Evolutionary conservation across 192 early-diverging fungal species (phyloP).

Genomic region (Geranomyces michiganensis): DNA sequence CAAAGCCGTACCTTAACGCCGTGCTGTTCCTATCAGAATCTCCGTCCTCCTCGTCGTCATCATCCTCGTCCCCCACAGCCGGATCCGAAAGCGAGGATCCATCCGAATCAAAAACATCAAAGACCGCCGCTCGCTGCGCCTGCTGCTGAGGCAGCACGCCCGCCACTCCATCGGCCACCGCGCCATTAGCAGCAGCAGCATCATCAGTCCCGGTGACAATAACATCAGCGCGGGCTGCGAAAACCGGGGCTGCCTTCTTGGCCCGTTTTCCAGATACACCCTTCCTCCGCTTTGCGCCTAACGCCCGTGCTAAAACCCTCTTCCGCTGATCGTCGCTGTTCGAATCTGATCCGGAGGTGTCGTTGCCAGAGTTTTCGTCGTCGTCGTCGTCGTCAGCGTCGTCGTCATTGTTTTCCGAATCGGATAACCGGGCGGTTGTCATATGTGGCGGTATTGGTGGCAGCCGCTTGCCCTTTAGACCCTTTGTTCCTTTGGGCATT

Average conservation of each 20-base stretch:
- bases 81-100: slow-evolving; percentile 11
- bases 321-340: slow-evolving; percentile 17
- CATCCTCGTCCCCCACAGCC: background rate
- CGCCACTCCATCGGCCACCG: no score
- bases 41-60: background rate
- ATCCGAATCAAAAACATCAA: slow-evolving; percentile 4
- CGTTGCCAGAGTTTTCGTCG: background rate
- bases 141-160: no score
- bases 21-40: background rate
- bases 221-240: background rate
- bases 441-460: no score
- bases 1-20: no score
- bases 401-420: background rate
- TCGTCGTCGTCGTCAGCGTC: slow-evolving; percentile 4
- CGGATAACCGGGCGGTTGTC: background rate
- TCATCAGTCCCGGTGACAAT: no score
- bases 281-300: slow-evolving; percentile 2
- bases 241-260: background rate
- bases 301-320: slow-evolving; percentile 2
- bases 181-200: no score
- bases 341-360: slow-evolving; percentile 4
- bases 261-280: background rate
- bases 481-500: no score
- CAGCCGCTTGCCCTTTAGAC: no score
- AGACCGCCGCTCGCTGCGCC: no score